Base-by-base conservation (phyloP, 2,329 filamentous ascomycete genomes). In the Tolypocladium cylindrosporum region DNA sequence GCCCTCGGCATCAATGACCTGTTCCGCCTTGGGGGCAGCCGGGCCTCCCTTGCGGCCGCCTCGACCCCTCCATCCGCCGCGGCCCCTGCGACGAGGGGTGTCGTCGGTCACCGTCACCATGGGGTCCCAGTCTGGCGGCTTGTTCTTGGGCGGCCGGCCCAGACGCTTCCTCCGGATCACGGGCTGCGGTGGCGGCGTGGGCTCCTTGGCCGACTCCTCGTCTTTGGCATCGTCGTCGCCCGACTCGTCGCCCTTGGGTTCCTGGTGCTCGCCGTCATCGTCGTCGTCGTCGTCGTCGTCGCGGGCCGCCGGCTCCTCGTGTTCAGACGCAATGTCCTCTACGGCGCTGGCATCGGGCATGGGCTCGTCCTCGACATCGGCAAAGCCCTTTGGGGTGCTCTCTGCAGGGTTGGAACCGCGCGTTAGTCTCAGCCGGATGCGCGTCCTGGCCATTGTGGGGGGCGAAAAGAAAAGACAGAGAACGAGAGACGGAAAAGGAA, bases 1-100 rank as follows among this genome's bases (percentile, higher is more conserved):
- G 55, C 94, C 94, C 67, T 97, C 91, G 68, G 95, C 95, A 73
- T 97, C 94, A 60, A 96, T 88, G 6, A 91, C 86, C 61, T 96
- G 89, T 67, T 91, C 85, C 1, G 87, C 90, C 54, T 90, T 86
- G 67, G 92, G 90, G 43, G 87, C 86, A 16, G 86, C 84, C 5
- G 86, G 83, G 43, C 86, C 87, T 58, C 88, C 86, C 67, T 82
- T 84, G 61, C 76, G 87, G 65, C 75, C 90, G 72, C 77, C 90
- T 5, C 84, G 79, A 10, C 83, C 81, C 59, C 83, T 76, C 85
- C 91, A 91, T 60, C 90, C 87, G 51, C 85, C 85, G 24, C 88
- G 84, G 3, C 86, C 86, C 57, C 84, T 79, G 52, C 83, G 79
- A 61, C 85, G 80, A 51, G 85, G 87, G 4, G 85, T 80, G 61